phyloP scores from a whole-genome alignment of 257 asterid species.

The Linderniella brevidens region DNA sequence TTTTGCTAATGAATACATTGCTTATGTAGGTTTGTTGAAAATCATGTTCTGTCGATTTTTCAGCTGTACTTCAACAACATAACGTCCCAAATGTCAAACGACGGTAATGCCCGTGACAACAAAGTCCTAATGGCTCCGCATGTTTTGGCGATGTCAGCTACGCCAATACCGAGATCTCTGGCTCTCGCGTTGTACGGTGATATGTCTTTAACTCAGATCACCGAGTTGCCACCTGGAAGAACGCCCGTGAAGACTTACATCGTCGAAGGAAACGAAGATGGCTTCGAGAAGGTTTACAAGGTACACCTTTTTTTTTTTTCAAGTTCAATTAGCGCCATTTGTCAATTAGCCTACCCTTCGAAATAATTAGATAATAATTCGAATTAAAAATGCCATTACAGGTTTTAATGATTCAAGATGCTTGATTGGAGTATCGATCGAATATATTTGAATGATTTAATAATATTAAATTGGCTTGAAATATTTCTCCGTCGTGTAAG shows the following conservation, averaged over 20 bases:
- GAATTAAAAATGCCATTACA: too few species aligned
- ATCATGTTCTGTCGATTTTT: neutral
- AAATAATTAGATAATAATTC: too few species aligned
- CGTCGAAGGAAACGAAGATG: conserved; percentile 67
- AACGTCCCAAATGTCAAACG: conserved; percentile 33
- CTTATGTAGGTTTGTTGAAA: too few species aligned
- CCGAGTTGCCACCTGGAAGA: conserved; percentile 96
- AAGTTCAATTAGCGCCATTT: neutral
- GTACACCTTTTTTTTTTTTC: conserved; percentile 16
- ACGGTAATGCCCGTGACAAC: conserved; percentile 24
- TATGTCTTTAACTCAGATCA: conserved; percentile 96
- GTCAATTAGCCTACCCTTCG: neutral
- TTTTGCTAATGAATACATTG: too few species aligned
- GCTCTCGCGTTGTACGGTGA: conserved; percentile 94
- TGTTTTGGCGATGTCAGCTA: conserved; percentile 93
- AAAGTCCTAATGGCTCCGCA: conserved; percentile 75
- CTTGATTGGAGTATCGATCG: too few species aligned
- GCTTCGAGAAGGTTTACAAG: conserved; percentile 69
- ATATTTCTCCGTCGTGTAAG: too few species aligned
- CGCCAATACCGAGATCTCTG: conserved; percentile 94
- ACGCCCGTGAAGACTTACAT: conserved; percentile 57
- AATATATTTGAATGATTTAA: too few species aligned
- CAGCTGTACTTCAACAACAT: conserved; percentile 61
- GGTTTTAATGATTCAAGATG: too few species aligned
- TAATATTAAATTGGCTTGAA: too few species aligned